Base-by-base conservation (phyloP, 352 stramenopile species). In the Phytophthora parvispora region DNA sequence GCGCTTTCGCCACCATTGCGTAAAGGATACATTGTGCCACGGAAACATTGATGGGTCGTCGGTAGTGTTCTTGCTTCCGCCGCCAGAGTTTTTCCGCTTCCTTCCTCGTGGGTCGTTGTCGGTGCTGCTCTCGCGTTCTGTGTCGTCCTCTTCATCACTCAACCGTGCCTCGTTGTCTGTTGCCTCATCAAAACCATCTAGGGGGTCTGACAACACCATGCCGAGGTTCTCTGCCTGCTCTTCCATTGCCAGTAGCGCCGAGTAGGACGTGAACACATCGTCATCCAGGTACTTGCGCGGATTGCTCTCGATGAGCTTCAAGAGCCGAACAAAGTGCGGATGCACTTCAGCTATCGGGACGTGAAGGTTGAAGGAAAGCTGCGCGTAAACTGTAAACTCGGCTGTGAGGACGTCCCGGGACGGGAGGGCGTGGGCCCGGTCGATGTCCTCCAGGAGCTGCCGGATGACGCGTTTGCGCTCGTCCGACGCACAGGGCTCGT, bases 361-460 rank as follows among this genome's bases (percentile, higher is more conserved):
- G 67, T 98, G 93, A 15, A 98, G 75, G 32, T 84, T 84, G 73
- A 98, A 98, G 27, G 85, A 92, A 16, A 98, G 88, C 69, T 97
- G 84, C 24, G 93, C 86, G 58, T 97, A 97, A 20, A 97, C 89
- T 7, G 84, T 92, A 67, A 98, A 98, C 75, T 98, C 93, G 22
- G 83, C 84, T 27, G 88, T 92, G 29, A 98, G 86, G 38, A 98
- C 91, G 31, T 97, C 88, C 0, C 86, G 74, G 16, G 89, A 94
- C 42, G 91, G 80, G 20, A 97, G 71, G 24, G 91, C 91, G 65
- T 96, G 87, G 9, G 88, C 87, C 31, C 78, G 70, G 58, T 97
- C 89, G 40, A 97, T 93, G 59, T 95, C 87, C 12, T 80, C 80
- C 29, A 97, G 55, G 10, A 97, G 83, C 67, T 89, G 69, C 52